Evolutionary conservation across 331 rosid species (phyloP), one percentile per base, ranked within the genome.

Genomic region (Rosa hybrid): DNA sequence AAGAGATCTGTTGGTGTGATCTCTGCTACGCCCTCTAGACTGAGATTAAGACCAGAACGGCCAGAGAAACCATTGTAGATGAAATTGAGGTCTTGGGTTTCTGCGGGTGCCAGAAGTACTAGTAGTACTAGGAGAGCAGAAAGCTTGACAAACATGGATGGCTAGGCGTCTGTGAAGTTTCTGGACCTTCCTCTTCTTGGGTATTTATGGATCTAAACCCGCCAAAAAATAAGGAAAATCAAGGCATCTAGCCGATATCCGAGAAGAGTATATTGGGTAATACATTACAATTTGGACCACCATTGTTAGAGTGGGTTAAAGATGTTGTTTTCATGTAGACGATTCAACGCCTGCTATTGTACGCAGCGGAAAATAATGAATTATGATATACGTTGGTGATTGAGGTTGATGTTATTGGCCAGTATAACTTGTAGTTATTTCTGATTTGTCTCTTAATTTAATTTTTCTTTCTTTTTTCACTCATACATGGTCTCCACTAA

Each of bases 11-110:
- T 51, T 7, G 83, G 0, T n/a, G 85, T 81, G 30, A 81, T 21
- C 14, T n/a, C 71, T 12, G 89, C 89, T 8, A 78, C 50, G 68
- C 86, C 87, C 42, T 83, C 79, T n/a, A 86, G 84, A 59, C 2
- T 8, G n/a, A 86, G 77, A 44, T 81, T 67, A 18, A 38, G 59
- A 27, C 38, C n/a, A 39, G 48, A 7, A 64, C 42, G 1, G 23
- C 11, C 23, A 38, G 8, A 63, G 72, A 80, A 86, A 21, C 87
- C 89, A 71, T 77, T 53, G 77, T 38, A 83, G 81, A 20, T 70
- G 81, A 86, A 80, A 12, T 53, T 78, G 56, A 54, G 44, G 69
- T 75, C 86, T 80, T 80, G 78, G 75, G 85, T 44, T 8, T 63
- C 76, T 62, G 68, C 84, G 23, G 7, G 41, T 60, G 71, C 56